phyloP scores from a whole-genome alignment of 495 filamentous ascomycete species.

The Penicillium daleae region DNA sequence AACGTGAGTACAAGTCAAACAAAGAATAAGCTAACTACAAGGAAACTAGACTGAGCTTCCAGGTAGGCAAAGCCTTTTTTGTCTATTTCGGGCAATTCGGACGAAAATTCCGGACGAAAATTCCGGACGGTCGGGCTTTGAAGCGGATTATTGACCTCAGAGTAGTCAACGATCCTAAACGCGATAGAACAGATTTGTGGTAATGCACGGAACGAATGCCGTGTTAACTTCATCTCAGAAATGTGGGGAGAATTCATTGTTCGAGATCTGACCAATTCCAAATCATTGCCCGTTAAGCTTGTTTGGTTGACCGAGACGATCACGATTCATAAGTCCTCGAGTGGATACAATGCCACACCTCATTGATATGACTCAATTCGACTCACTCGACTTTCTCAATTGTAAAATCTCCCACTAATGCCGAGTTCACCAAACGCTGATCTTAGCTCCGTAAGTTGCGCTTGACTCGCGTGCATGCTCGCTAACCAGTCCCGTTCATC shows the following conservation, averaged over 20 bases:
- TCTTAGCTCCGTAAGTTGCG: background rate
- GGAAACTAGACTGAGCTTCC: background rate
- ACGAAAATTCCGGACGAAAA: background rate
- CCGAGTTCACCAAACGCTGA: background rate
- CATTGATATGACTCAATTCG: background rate
- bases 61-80: background rate
- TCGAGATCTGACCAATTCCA: background rate
- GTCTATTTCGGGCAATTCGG: background rate
- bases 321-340: too few species aligned
- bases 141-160: background rate
- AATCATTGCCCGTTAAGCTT: background rate
- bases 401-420: background rate
- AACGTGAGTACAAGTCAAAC: background rate
- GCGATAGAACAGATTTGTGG: background rate
- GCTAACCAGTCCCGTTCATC: background rate
- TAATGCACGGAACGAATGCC: background rate
- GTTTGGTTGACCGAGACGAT: background rate
- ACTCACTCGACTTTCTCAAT: background rate
- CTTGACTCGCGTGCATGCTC: background rate
- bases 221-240: background rate
- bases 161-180: background rate
- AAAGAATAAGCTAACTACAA: background rate
- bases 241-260: background rate
- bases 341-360: background rate
- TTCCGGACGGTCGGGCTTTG: background rate